Percentiles rank a stretch among this genome's conserved stretches.
These are phyloP conservation scores for Micractinium sp. DNA, from an alignment of 139 green algal species.

Conservation along the genomic window DNA sequence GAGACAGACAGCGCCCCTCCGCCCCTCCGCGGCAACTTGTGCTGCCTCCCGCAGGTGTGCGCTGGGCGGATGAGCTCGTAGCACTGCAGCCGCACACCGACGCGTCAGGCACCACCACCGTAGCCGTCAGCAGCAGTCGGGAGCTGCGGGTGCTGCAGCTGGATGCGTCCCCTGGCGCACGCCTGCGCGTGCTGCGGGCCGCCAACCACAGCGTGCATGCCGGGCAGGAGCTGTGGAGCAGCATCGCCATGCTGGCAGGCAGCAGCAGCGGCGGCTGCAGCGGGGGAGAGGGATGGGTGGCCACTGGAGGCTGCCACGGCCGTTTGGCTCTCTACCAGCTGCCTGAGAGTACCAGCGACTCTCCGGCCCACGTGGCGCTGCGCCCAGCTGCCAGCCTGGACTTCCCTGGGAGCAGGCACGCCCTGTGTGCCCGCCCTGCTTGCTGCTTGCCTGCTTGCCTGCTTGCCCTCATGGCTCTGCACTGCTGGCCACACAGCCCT, in stretches of 20 bases:
- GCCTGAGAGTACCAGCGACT: background rate
- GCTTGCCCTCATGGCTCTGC: background rate
- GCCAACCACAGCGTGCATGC: background rate
- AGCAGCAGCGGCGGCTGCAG: background rate
- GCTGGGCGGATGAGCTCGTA: constrained; percentile 6
- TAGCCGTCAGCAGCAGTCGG: constrained; percentile 1
- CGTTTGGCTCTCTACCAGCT: background rate
- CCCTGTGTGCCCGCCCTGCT: too few relatives aligned
- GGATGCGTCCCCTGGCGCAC: background rate
- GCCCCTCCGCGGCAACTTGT: too few relatives aligned
- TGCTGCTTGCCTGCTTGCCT: too few relatives aligned
- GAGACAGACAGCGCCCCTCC: background rate
- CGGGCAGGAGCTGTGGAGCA: constrained; percentile 3
- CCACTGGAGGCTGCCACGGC: constrained; percentile 4
- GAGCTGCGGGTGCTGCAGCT: constrained; percentile 17
- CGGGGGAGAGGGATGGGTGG: constrained; percentile 11
- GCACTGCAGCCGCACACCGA: background rate
- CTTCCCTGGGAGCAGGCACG: too few relatives aligned
- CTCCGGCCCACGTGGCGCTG: background rate
- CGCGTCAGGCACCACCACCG: background rate
- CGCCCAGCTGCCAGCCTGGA: background rate
- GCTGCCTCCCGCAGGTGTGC: background rate
- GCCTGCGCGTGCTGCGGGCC: background rate
- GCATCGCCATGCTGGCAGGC: background rate
- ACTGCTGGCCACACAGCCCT: background rate